Conservation (phyloP, 2,329 filamentous ascomycete genomes). For the Pseudogymnoascus sp. region DNA sequence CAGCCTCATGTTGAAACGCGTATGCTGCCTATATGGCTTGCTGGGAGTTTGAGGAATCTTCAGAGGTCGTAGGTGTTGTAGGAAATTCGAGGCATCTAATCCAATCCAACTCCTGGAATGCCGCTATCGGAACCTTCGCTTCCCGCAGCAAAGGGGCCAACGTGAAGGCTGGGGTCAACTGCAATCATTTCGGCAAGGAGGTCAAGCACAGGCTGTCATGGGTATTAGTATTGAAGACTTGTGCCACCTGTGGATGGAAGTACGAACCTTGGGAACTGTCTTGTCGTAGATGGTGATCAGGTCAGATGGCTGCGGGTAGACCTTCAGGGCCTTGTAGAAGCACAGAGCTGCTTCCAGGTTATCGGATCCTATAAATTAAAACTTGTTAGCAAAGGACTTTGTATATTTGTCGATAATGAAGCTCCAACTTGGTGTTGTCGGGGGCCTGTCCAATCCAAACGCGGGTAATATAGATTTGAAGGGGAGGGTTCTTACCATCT, state of each 20-base stretch:
- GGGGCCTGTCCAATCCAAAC: background rate
- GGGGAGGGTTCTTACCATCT: constrained; percentile 59
- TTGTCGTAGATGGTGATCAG: constrained; percentile 97
- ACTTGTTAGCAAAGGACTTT: constrained; percentile 6
- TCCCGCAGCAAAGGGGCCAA: constrained; percentile 36
- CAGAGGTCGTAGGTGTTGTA: constrained; percentile 7
- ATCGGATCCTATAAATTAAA: constrained; percentile 47
- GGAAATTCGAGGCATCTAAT: constrained; percentile 18
- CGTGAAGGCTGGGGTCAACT: constrained; percentile 67
- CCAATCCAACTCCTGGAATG: constrained; percentile 24
- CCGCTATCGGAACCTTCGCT: constrained; percentile 26
- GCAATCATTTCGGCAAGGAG: constrained; percentile 98
- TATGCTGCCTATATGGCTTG: background rate
- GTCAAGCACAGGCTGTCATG: constrained; percentile 72
- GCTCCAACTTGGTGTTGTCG: background rate
- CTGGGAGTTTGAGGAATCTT: background rate
- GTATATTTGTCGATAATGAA: background rate
- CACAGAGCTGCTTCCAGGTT: constrained; percentile 78
- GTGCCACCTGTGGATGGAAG: background rate
- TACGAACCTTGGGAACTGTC: constrained; percentile 82
- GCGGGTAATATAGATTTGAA: background rate
- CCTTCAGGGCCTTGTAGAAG: constrained; percentile 98
- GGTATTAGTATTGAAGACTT: background rate
- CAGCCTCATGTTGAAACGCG: background rate
- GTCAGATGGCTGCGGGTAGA: constrained; percentile 89